Percentiles rank a stretch among this genome's conserved stretches.
Evolutionary conservation across 1,284 basidiomycete species (phyloP).

Genomic region (Cryptococcus hybrid): DNA sequence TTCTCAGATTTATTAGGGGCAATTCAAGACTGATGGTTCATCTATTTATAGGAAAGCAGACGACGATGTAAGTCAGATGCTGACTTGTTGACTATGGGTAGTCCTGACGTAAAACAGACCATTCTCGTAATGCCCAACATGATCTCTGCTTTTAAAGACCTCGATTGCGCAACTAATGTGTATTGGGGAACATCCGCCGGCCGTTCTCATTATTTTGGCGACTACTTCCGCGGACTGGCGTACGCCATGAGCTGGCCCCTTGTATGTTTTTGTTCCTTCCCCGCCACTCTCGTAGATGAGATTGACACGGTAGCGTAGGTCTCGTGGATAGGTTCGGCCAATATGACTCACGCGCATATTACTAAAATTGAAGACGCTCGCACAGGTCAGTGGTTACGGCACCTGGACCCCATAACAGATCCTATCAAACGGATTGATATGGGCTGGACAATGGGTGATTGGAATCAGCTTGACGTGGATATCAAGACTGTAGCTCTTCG

Average conservation of each 20-base stretch:
- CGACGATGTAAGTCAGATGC: constrained; percentile 41
- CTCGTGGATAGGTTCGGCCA: constrained; percentile 48
- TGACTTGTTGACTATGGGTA: constrained; percentile 32
- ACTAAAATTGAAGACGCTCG: constrained; percentile 50
- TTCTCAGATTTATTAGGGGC: constrained; percentile 17
- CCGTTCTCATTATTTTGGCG: constrained; percentile 40
- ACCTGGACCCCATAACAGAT: constrained; percentile 45
- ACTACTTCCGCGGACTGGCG: constrained; percentile 51
- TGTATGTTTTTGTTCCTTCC: constrained; percentile 24
- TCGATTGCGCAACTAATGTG: constrained; percentile 50
- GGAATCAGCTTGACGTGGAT: constrained; percentile 48
- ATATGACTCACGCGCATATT: constrained; percentile 46
- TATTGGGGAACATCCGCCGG: constrained; percentile 52
- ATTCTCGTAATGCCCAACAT: constrained; percentile 51
- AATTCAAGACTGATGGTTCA: not conserved
- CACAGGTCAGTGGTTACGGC: constrained; percentile 49
- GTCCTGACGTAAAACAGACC: constrained; percentile 32
- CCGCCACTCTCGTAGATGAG: not conserved
- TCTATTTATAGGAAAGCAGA: constrained; percentile 21
- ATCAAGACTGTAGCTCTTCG: constrained; percentile 47
- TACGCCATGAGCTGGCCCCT: constrained; percentile 53
- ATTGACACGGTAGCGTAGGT: constrained; percentile 21
- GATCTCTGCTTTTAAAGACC: constrained; percentile 42
- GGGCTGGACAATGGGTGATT: constrained; percentile 52
- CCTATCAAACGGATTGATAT: constrained; percentile 47